A percentile compares a stretch with the other conserved stretches of the same genome.
These are phyloP conservation scores for Acacia acuminata DNA, from an alignment of 306 rosid genomes.

Conservation along the genomic window DNA sequence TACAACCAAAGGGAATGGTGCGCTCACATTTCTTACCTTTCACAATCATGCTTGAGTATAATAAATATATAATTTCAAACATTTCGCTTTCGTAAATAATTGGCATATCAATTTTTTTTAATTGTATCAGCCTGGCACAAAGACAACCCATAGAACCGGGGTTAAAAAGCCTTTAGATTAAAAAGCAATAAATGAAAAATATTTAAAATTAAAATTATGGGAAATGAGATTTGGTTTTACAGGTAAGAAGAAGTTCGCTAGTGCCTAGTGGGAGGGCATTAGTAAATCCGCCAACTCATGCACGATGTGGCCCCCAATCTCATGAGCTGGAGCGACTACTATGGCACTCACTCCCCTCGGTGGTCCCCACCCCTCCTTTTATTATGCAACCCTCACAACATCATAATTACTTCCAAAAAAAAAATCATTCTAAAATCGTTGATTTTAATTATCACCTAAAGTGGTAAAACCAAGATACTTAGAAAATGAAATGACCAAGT, in stretches of 20 bases:
- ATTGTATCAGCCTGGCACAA: background rate
- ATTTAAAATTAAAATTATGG: background rate
- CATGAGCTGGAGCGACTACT: conserved; percentile 58
- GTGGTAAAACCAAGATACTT: background rate
- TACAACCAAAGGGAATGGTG: background rate
- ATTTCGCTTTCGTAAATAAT: background rate
- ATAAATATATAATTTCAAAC: background rate
- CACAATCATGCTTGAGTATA: background rate
- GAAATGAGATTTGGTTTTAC: background rate
- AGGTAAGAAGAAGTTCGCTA: background rate
- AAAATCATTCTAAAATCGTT: too few species aligned
- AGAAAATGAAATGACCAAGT: background rate
- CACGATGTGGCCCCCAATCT: conserved; percentile 12
- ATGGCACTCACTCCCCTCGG: background rate
- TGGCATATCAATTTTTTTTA: background rate
- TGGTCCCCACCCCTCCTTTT: background rate
- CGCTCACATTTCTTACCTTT: background rate
- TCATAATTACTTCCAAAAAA: background rate
- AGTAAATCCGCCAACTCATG: conserved; percentile 44
- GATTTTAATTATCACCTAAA: background rate
- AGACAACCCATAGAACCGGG: background rate
- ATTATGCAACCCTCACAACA: background rate
- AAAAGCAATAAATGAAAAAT: background rate
- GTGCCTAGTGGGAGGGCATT: conserved; percentile 11
- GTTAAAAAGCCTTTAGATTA: background rate